phyloP scores from a whole-genome alignment of 306 rosid species.

The Crotalaria pallida region DNA sequence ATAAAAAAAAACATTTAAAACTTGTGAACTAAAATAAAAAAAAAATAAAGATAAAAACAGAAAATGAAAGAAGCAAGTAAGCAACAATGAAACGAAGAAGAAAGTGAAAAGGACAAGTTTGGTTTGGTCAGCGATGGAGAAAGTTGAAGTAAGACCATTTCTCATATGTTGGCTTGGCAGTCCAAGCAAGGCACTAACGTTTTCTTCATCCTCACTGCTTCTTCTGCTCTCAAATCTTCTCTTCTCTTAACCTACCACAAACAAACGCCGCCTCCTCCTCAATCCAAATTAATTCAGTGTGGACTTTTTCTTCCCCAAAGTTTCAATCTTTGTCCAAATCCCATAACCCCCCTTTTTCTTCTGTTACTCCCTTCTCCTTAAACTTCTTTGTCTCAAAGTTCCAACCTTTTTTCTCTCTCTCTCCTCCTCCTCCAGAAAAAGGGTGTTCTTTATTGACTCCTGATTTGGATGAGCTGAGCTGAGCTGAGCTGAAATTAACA shows the following conservation, averaged over 20 bases:
- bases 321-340: constrained; percentile 27
- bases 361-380: not conserved
- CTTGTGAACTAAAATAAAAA: too few relatives aligned
- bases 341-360: not conserved
- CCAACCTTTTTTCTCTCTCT: not conserved
- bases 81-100: too few relatives aligned
- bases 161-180: not conserved
- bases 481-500: not conserved
- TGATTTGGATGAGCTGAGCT: constrained; percentile 27
- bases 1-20: too few relatives aligned
- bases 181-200: not conserved
- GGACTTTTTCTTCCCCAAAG: constrained; percentile 34
- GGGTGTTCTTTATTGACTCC: not conserved
- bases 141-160: constrained; percentile 18
- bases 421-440: not conserved
- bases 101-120: not conserved
- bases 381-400: not conserved
- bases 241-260: too few relatives aligned
- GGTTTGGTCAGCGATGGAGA: not conserved
- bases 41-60: not conserved
- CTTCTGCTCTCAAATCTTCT: too few relatives aligned
- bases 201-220: not conserved
- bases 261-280: too few relatives aligned
- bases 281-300: constrained; percentile 19
- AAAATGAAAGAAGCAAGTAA: too few relatives aligned